These are phyloP conservation scores for Coemansia erecta DNA, from an alignment of 192 early-diverging fungal species.

Conservation along the genomic window DNA sequence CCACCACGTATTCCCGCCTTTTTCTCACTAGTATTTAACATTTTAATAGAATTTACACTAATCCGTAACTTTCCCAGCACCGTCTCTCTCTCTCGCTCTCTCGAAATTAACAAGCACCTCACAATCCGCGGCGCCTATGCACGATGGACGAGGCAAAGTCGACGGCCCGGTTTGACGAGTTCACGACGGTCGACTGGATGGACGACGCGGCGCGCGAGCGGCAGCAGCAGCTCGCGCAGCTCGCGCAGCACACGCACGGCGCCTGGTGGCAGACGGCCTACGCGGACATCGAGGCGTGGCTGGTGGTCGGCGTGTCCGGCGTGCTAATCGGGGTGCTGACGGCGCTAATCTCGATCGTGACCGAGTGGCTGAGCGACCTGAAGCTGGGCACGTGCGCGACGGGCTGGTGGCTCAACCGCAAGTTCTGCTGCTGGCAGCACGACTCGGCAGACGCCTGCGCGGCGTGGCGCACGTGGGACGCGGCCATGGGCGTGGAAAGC, in stretches of 20 bases:
- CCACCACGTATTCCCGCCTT: too few species aligned
- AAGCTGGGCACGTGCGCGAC: conserved; percentile 78
- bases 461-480: conserved; percentile 74
- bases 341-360: conserved; percentile 83
- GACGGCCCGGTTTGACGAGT: conserved; percentile 54
- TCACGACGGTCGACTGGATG: conserved; percentile 68
- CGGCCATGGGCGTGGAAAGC: conserved; percentile 47
- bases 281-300: conserved; percentile 81
- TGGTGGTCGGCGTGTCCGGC: conserved; percentile 79
- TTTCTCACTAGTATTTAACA: too few species aligned
- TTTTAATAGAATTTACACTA: too few species aligned
- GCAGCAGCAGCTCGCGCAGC: conserved; percentile 16
- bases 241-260: neutral
- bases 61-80: too few species aligned
- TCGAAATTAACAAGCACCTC: too few species aligned
- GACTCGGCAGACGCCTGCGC: conserved; percentile 57
- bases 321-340: conserved; percentile 78
- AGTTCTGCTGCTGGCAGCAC: conserved; percentile 87
- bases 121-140: too few species aligned
- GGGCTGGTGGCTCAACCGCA: conserved; percentile 88
- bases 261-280: conserved; percentile 39
- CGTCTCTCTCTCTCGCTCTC: neutral
- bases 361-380: conserved; percentile 89
- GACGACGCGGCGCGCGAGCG: conserved; percentile 58
- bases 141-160: conserved; percentile 16